These are phyloP conservation scores for Neurospora intermedia DNA, from an alignment of 495 filamentous ascomycete genomes.

Conservation along the genomic window DNA sequence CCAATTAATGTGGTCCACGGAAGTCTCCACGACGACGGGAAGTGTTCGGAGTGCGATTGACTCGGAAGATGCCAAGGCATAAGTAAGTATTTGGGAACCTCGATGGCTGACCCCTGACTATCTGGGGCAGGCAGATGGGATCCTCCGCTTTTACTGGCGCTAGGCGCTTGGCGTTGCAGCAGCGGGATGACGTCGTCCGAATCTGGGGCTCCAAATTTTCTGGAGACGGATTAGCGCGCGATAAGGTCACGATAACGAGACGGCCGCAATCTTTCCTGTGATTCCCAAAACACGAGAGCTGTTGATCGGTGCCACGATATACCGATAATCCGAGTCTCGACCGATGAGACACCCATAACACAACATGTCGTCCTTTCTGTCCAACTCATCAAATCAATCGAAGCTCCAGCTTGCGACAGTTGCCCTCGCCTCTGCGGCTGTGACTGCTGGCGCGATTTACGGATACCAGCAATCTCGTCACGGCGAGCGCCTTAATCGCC, in stretches of 20 bases:
- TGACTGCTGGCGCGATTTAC: slow-evolving; percentile 61
- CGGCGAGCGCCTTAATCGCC: slow-evolving; percentile 48
- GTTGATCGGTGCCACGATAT: neutral
- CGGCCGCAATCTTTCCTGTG: neutral
- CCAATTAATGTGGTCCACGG: neutral
- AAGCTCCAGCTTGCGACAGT: slow-evolving; percentile 60
- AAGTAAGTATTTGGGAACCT: neutral
- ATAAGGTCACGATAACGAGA: neutral
- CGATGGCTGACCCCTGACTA: neutral
- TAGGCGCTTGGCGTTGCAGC: neutral
- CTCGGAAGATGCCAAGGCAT: neutral
- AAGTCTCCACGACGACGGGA: neutral
- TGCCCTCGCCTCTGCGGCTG: slow-evolving; percentile 62
- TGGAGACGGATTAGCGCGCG: neutral
- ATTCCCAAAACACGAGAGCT: neutral
- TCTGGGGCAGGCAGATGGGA: neutral
- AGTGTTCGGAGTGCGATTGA: neutral
- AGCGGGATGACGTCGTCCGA: neutral
- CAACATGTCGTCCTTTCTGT: slow-evolving; percentile 29
- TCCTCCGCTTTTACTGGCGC: neutral
- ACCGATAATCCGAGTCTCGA: neutral
- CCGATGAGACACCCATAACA: neutral
- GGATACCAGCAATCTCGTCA: slow-evolving; percentile 58
- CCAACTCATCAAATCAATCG: slow-evolving; percentile 22
- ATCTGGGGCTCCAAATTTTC: neutral